Conservation (phyloP, 2,329 filamentous ascomycete species). For the Trichoderma atrobrunneum region DNA sequence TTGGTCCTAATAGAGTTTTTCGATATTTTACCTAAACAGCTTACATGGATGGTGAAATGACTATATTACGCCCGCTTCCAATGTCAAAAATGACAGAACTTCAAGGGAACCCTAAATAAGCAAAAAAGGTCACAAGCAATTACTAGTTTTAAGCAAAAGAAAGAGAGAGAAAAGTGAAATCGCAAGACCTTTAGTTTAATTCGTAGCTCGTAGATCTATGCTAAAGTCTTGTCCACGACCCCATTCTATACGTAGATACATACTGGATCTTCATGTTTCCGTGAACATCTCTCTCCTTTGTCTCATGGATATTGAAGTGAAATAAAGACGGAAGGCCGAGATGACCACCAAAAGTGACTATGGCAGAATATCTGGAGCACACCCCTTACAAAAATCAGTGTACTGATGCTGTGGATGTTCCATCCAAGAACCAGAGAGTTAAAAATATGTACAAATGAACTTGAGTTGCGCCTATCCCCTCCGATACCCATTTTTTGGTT, state of each 20-base stretch:
- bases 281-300: slow-evolving; percentile 4
- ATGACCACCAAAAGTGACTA: slow-evolving; percentile 9
- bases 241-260: slow-evolving; percentile 16
- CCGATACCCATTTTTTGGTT: slow-evolving; percentile 18
- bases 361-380: slow-evolving; percentile 5
- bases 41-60: background rate
- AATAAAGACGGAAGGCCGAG: slow-evolving; percentile 1
- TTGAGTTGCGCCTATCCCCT: slow-evolving; percentile 23
- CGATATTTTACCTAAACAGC: background rate
- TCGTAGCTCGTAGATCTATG: slow-evolving; percentile 29
- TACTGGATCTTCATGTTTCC: slow-evolving; percentile 9
- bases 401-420: background rate
- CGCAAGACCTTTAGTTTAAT: slow-evolving; percentile 15
- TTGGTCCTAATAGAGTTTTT: background rate
- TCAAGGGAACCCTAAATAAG: background rate
- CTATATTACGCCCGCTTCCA: background rate
- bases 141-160: background rate
- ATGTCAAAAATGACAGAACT: background rate
- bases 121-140: background rate
- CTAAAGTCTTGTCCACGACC: slow-evolving; percentile 12
- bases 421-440: slow-evolving; percentile 16
- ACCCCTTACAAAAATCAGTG: background rate
- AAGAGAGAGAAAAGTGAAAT: background rate
- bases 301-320: slow-evolving; percentile 15
- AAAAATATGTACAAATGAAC: slow-evolving; percentile 32